Evolutionary conservation across 2,329 filamentous ascomycete species (phyloP).

Genomic region (Elsinoe necatrix): DNA sequence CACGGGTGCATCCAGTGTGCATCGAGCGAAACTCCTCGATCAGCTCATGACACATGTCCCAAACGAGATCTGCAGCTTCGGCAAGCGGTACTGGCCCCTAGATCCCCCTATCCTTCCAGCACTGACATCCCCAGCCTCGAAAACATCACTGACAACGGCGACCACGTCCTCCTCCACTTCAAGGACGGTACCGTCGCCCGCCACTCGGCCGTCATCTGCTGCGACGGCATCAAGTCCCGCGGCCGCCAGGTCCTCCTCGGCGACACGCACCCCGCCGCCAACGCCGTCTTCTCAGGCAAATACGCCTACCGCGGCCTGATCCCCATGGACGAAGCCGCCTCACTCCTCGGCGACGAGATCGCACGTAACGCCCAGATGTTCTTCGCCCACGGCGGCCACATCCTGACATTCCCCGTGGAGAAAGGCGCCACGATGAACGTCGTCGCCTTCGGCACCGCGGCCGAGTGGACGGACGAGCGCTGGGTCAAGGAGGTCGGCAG

Average conservation of each 20-base stretch:
- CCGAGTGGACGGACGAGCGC: constrained; percentile 32
- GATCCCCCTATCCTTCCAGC: not conserved
- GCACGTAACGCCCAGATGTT: constrained; percentile 22
- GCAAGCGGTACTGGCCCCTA: constrained; percentile 26
- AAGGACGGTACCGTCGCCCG: constrained; percentile 7
- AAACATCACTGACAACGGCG: constrained; percentile 14
- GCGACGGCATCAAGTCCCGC: constrained; percentile 55
- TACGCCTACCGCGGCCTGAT: constrained; percentile 56
- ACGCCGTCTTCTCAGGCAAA: constrained; percentile 48
- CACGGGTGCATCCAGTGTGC: constrained; percentile 29
- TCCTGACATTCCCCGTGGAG: constrained; percentile 54
- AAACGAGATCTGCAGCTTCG: constrained; percentile 32
- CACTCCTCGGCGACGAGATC: constrained; percentile 23
- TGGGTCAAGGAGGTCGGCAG: constrained; percentile 36
- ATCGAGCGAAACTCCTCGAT: constrained; percentile 43
- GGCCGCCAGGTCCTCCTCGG: constrained; percentile 47
- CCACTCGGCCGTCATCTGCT: constrained; percentile 29
- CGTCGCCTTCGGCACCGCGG: constrained; percentile 39
- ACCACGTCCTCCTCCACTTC: constrained; percentile 16
- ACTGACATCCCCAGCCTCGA: constrained; percentile 23
- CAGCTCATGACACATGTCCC: constrained; percentile 43
- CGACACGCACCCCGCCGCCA: constrained; percentile 35
- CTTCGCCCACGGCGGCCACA: constrained; percentile 48
- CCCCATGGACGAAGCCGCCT: constrained; percentile 42
- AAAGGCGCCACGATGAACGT: constrained; percentile 51